A percentile compares a stretch with the other conserved stretches of the same genome.
Conservation (phyloP, 495 filamentous ascomycete genomes). For the Bacidia gigantensis region DNA sequence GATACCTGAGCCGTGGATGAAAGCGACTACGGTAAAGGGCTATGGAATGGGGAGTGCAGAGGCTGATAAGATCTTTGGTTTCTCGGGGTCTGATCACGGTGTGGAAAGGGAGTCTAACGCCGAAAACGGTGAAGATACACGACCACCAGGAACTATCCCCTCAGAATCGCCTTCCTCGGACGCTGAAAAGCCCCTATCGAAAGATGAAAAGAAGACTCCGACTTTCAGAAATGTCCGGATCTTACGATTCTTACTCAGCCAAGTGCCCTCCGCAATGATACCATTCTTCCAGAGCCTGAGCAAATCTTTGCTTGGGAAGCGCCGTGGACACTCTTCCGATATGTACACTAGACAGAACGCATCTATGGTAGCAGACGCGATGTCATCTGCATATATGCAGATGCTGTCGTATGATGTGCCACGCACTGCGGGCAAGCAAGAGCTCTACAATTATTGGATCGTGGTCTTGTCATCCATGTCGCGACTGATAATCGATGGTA, state of each 20-base stretch:
- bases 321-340: slow-evolving; percentile 39
- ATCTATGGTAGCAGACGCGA: slow-evolving; percentile 56
- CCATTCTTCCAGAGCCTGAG: slow-evolving; percentile 71
- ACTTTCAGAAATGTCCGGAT: slow-evolving; percentile 67
- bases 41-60: slow-evolving; percentile 32
- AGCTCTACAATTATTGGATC: slow-evolving; percentile 62
- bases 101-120: neutral
- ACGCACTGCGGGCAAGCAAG: slow-evolving; percentile 29
- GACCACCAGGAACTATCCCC: neutral
- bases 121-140: neutral
- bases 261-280: slow-evolving; percentile 54
- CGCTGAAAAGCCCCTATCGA: slow-evolving; percentile 15
- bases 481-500: slow-evolving; percentile 64
- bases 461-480: slow-evolving; percentile 63
- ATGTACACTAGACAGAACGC: slow-evolving; percentile 50
- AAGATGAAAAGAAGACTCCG: slow-evolving; percentile 33
- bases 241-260: slow-evolving; percentile 61
- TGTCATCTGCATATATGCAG: slow-evolving; percentile 56
- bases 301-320: slow-evolving; percentile 60
- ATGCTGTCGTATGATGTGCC: slow-evolving; percentile 43
- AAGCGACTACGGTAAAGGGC: slow-evolving; percentile 42
- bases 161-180: neutral
- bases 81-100: slow-evolving; percentile 4
- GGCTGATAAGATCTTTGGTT: slow-evolving; percentile 27
- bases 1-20: slow-evolving; percentile 53